phyloP scores from a whole-genome alignment of 2,329 filamentous ascomycete species.

The Macrophomina phaseolina region DNA sequence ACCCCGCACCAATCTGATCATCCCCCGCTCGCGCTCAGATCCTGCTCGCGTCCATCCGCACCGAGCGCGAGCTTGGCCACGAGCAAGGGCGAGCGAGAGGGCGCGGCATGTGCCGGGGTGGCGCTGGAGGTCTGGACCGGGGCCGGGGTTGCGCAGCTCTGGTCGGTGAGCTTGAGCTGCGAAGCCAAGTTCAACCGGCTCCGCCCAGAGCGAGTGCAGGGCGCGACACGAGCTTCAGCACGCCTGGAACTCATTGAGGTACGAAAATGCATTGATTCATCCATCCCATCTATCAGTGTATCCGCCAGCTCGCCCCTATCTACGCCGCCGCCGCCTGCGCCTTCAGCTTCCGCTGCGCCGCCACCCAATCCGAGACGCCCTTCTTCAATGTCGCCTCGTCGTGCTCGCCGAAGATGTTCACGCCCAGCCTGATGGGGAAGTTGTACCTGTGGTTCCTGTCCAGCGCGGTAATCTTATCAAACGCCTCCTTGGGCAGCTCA shows the following conservation, averaged over 20 bases:
- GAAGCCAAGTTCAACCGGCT: background rate
- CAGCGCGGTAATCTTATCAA: conserved; percentile 43
- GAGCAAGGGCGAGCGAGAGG: background rate
- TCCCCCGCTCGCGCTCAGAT: background rate
- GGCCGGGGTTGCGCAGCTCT: background rate
- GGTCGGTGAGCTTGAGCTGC: background rate
- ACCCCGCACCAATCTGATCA: conserved; percentile 2
- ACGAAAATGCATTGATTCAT: too few relatives aligned
- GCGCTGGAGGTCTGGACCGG: background rate
- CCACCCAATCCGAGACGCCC: conserved; percentile 44
- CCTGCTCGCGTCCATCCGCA: background rate
- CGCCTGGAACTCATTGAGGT: too few relatives aligned
- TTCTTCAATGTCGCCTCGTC: conserved; percentile 32
- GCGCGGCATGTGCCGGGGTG: background rate
- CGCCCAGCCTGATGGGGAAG: conserved; percentile 28
- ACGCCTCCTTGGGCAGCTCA: conserved; percentile 38
- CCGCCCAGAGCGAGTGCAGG: too few relatives aligned
- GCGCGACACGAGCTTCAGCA: too few relatives aligned
- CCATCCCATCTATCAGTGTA: background rate
- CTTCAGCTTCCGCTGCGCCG: conserved; percentile 36
- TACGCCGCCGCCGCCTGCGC: conserved; percentile 5
- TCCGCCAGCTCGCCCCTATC: background rate
- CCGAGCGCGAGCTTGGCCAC: background rate
- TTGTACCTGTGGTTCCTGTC: conserved; percentile 42
- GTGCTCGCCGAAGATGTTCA: conserved; percentile 26